Percentiles rank a stretch among this genome's conserved stretches.
These are phyloP conservation scores for Beauveria sp. DNA, from an alignment of 2,329 filamentous ascomycete species.

Conservation along the genomic window DNA sequence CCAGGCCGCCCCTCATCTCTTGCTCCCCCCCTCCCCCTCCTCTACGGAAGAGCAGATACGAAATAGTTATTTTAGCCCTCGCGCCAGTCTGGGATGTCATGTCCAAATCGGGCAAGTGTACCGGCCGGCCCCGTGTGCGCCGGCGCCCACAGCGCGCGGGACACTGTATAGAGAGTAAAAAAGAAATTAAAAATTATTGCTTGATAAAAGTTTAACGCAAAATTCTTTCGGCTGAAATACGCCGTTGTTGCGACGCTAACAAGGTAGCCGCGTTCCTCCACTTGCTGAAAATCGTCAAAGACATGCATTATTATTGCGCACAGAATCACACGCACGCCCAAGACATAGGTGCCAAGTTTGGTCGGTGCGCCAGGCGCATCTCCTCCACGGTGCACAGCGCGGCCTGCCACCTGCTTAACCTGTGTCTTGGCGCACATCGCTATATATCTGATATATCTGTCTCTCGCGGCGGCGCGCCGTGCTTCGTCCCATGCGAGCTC, in stretches of 20 bases:
- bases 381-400: not conserved
- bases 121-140: not conserved
- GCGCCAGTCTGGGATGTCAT: not conserved
- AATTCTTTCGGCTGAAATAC: no score
- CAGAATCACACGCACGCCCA: not conserved
- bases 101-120: slow-evolving; percentile 10
- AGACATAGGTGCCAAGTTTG: slow-evolving; percentile 2
- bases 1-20: not conserved
- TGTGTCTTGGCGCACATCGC: no score
- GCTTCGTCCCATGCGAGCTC: not conserved
- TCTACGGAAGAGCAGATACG: not conserved
- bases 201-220: no score
- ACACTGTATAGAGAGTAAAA: no score
- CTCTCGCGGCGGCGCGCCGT: not conserved
- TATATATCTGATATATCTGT: not conserved
- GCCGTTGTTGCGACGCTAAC: not conserved
- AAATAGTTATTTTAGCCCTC: not conserved
- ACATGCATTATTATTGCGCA: not conserved
- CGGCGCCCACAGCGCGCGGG: no score
- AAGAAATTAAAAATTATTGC: not conserved
- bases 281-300: not conserved
- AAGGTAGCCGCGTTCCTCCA: not conserved
- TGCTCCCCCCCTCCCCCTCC: not conserved
- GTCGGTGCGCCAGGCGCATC: slow-evolving; percentile 4
- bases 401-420: no score